phyloP scores from a whole-genome alignment of 768 basidiomycete genomes.

The Lepiota venenata region DNA sequence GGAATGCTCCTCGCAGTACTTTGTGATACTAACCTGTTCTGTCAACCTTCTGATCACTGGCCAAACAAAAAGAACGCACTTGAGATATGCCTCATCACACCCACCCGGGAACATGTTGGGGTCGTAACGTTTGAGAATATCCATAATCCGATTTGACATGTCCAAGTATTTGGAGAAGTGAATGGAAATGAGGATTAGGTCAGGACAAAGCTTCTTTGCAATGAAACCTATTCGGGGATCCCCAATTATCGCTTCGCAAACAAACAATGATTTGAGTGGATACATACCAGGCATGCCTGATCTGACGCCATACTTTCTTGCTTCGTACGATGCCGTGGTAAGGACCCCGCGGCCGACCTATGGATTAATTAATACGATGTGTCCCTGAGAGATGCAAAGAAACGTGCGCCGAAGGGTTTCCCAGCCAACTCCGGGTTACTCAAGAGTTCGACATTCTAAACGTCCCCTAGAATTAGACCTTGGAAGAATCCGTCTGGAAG shows the following conservation, averaged over 20 bases:
- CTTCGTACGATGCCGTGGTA: conserved; percentile 89
- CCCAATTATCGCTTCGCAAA: neutral
- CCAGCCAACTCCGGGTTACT: conserved; percentile 59
- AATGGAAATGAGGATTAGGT: conserved; percentile 66
- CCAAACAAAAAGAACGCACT: conserved; percentile 45
- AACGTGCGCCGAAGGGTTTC: conserved; percentile 69
- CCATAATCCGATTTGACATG: conserved; percentile 75
- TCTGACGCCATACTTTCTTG: conserved; percentile 84
- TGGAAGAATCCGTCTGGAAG: neutral
- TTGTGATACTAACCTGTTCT: conserved; percentile 60
- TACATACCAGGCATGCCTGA: conserved; percentile 90
- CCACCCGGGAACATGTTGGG: conserved; percentile 73
- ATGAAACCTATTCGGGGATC: conserved; percentile 64
- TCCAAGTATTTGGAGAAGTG: conserved; percentile 63
- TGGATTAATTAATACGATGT: conserved; percentile 14
- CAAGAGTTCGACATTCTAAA: conserved; percentile 66
- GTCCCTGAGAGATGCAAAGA: conserved; percentile 14
- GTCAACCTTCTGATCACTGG: conserved; percentile 1
- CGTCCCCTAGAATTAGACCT: neutral
- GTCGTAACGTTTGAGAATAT: conserved; percentile 63
- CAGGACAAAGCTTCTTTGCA: conserved; percentile 91
- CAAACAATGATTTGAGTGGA: neutral
- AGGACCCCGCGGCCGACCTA: conserved; percentile 82
- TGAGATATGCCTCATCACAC: conserved; percentile 89
- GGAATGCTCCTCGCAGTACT: conserved; percentile 69